Percentiles rank a stretch among this genome's conserved stretches.
Evolutionary conservation across 345 rosid genomes (phyloP).

Genomic region (Theobroma cacao): DNA sequence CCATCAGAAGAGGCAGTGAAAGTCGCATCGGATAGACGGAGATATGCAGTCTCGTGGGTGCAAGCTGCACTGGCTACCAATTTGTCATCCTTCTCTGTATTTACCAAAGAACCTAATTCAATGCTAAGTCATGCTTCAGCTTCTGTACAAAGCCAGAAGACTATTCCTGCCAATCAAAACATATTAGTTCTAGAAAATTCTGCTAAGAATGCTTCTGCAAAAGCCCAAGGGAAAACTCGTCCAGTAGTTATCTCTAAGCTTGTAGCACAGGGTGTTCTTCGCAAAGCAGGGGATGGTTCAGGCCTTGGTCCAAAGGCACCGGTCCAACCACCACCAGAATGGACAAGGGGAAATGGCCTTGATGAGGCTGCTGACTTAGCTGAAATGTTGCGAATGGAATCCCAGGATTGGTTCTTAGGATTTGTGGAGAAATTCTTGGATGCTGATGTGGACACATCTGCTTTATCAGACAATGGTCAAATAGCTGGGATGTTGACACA

Average conservation of each 20-base stretch:
- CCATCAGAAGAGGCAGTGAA: constrained; percentile 73
- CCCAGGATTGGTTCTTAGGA: constrained; percentile 90
- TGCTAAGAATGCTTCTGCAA: constrained; percentile 38
- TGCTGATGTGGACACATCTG: constrained; percentile 55
- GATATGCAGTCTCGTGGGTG: constrained; percentile 77
- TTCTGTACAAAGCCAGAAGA: constrained; percentile 38
- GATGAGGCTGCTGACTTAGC: constrained; percentile 75
- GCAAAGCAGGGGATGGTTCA: constrained; percentile 49
- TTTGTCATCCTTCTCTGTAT: constrained; percentile 71
- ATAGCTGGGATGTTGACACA: constrained; percentile 91
- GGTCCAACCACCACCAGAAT: constrained; percentile 55
- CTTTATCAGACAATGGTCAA: constrained; percentile 71
- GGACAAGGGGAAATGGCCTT: constrained; percentile 71
- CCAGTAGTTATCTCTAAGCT: constrained; percentile 65
- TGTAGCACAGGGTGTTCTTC: constrained; percentile 64
- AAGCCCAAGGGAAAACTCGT: constrained; percentile 47
- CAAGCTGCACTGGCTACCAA: constrained; percentile 87
- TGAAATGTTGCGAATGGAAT: constrained; percentile 65
- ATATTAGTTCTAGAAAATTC: constrained; percentile 56
- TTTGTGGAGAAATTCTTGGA: constrained; percentile 91
- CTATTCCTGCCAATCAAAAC: constrained; percentile 38
- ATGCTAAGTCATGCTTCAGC: constrained; percentile 3
- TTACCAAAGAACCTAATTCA: constrained; percentile 42
- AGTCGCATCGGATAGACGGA: constrained; percentile 53
- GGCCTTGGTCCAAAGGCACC: constrained; percentile 43